These are phyloP conservation scores for Myrica gale DNA, from an alignment of 306 rosid genomes.

Conservation along the genomic window DNA sequence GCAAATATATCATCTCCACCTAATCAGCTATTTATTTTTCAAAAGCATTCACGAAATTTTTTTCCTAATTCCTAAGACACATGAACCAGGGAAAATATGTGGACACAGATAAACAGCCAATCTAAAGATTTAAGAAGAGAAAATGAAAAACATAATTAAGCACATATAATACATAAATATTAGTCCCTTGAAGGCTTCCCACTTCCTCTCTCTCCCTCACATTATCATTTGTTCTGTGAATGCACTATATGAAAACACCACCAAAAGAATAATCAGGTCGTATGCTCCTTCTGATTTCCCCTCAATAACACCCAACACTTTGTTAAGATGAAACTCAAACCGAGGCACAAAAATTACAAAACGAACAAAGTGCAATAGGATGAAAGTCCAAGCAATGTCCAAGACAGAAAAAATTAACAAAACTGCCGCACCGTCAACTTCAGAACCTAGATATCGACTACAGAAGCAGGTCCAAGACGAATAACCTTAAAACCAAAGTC, in stretches of 20 bases:
- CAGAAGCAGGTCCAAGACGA: no score
- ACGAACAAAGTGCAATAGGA: background rate
- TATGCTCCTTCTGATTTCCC: no score
- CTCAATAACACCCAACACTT: background rate
- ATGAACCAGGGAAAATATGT: background rate
- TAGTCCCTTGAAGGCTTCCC: no score
- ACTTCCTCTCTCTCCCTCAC: background rate
- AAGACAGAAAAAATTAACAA: background rate
- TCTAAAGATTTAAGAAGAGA: background rate
- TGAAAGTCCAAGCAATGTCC: background rate
- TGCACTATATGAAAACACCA: no score
- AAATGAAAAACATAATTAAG: background rate
- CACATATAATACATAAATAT: background rate
- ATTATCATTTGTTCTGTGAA: background rate
- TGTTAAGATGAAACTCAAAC: background rate
- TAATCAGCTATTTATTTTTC: background rate
- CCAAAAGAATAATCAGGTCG: no score
- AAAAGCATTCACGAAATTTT: background rate
- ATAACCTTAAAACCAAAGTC: no score
- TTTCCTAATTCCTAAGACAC: background rate
- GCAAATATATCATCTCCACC: background rate
- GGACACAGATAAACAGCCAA: background rate
- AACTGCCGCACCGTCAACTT: background rate
- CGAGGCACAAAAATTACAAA: background rate
- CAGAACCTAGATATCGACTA: background rate